phyloP scores from a whole-genome alignment of 2,329 filamentous ascomycete species.

The Monosporascus ibericus region DNA sequence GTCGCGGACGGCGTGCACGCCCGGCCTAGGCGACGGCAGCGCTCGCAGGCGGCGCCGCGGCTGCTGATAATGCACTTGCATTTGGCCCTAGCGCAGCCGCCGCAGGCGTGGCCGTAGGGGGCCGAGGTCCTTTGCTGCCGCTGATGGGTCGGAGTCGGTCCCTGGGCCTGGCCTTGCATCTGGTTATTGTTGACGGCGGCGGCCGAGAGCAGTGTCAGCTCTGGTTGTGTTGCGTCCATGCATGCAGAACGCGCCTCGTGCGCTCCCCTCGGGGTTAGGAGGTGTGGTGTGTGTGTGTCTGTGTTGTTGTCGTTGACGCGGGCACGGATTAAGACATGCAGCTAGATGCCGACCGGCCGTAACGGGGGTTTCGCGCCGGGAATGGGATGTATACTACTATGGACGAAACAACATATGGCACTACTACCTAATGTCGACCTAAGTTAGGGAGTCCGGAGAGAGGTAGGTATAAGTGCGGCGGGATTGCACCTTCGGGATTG shows the following conservation, averaged over 20 bases:
- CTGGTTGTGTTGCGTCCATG: too few species aligned
- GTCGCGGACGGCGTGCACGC: constrained; percentile 32
- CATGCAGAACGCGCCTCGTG: too few species aligned
- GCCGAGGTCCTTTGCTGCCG: constrained; percentile 19
- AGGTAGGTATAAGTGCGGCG: neutral
- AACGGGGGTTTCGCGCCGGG: too few species aligned
- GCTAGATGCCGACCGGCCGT: too few species aligned
- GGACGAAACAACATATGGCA: too few species aligned
- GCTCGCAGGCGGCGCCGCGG: constrained; percentile 26
- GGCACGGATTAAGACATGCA: too few species aligned
- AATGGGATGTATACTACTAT: too few species aligned
- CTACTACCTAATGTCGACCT: too few species aligned
- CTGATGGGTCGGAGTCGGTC: neutral
- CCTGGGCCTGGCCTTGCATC: neutral
- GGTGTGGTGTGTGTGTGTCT: too few species aligned
- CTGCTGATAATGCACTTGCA: constrained; percentile 36
- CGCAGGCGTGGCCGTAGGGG: constrained; percentile 35
- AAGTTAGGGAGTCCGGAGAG: neutral
- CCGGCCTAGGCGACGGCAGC: constrained; percentile 35
- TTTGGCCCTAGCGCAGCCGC: constrained; percentile 36
- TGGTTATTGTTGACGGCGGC: neutral
- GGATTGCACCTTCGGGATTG: neutral
- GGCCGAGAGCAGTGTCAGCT: too few species aligned
- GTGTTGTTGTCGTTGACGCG: too few species aligned
- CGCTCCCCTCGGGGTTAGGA: too few species aligned